A percentile compares a stretch with the other conserved stretches of the same genome.
These are phyloP conservation scores for Paracorniculantispora psalliotae DNA, from an alignment of 2,329 filamentous ascomycete genomes.

Conservation along the genomic window DNA sequence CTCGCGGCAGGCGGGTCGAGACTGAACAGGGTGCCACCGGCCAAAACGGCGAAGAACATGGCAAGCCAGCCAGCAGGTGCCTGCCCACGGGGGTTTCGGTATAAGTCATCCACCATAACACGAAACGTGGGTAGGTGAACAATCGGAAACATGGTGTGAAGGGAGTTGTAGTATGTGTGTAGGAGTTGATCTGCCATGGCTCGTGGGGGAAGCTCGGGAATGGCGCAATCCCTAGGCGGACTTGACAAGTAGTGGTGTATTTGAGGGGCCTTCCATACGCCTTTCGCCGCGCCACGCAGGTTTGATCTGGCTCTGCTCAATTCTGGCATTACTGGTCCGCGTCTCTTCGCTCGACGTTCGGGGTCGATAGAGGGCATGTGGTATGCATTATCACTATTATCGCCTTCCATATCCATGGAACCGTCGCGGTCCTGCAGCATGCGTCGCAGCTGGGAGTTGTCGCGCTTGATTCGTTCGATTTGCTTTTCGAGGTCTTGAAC, in stretches of 20 bases:
- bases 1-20: conserved; percentile 47
- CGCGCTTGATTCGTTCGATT: conserved; percentile 71
- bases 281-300: conserved; percentile 67
- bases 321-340: conserved; percentile 59
- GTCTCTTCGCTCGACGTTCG: conserved; percentile 59
- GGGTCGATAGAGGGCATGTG: conserved; percentile 62
- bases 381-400: conserved; percentile 44
- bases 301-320: conserved; percentile 68
- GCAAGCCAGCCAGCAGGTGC: conserved; percentile 68
- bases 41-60: conserved; percentile 77
- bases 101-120: conserved; percentile 70
- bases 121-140: conserved; percentile 84
- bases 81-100: conserved; percentile 57
- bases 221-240: conserved; percentile 44
- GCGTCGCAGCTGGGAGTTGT: conserved; percentile 69
- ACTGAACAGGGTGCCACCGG: conserved; percentile 73
- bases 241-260: conserved; percentile 54
- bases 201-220: conserved; percentile 66
- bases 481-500: conserved; percentile 96
- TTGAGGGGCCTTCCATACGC: conserved; percentile 73
- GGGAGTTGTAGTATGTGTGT: conserved; percentile 66
- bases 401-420: conserved; percentile 45
- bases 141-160: conserved; percentile 78
- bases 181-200: conserved; percentile 67
- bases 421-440: conserved; percentile 51